Evolutionary conservation across 1,284 basidiomycete genomes (phyloP), one percentile per base, ranked within the genome.

Genomic region (Sporisorium graminicola): DNA sequence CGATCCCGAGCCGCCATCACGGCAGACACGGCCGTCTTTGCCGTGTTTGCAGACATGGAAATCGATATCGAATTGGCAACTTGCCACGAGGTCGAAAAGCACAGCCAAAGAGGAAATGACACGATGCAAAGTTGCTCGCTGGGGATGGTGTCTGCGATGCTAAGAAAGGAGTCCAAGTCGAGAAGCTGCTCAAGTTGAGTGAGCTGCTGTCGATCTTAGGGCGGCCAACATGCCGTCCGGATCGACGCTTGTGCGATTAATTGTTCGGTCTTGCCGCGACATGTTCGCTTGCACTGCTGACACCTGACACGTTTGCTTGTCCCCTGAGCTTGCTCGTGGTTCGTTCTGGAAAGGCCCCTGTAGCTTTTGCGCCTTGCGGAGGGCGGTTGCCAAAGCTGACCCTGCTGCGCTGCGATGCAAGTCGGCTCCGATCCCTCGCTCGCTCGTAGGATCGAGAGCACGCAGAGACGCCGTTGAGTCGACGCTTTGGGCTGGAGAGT

Each of bases 201-300:
- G 7, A 40, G 37, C 37, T 40, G 37, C 4, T 40, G 37, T 40
- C 18, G 37, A 40, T 40, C 37, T 40, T 18, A 18, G 37, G 37
- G n/a, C 10, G 26, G 26, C 14, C 43, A 43, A 57, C 49, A 59
- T 59, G 49, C 58, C 58, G 27, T 59, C 14, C 26, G 18, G 58
- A 59, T 59, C 58, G 58, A 43, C 42, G 44, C 40, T 44, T 27
- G 46, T 29, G 3, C 3, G 37, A 9, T 49, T 18, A 14, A 8
- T 20, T 6, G 13, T 27, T 6, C 12, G 18, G 7, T 10, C 27
- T 49, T 49, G 12, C 27, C 37, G 37, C 37, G 37, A 40, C 35
- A 37, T 37, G 29, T 8, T 40, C 37, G 37, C 37, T 40, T 40
- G 18, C 37, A 5, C 5, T 29, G 16, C 10, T 49, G 27, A 31